phyloP scores from a whole-genome alignment of 371 early-diverging fungal genomes.

The Syncephalastrum monosporum region DNA sequence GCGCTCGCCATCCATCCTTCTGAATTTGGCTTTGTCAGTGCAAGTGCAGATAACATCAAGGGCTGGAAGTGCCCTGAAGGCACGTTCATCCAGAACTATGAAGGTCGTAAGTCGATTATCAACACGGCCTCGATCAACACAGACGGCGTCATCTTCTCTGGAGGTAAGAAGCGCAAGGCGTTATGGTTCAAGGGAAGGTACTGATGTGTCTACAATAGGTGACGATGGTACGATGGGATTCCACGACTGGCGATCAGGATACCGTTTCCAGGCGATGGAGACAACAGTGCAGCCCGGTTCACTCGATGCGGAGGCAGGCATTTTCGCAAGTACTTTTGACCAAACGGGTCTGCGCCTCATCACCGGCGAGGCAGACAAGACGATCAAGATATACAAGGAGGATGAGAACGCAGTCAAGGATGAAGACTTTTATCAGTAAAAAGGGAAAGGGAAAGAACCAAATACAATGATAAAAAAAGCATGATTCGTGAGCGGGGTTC shows the following conservation, averaged over 20 bases:
- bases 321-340: conserved; percentile 95
- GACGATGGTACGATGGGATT: conserved; percentile 95
- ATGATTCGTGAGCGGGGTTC: too few species aligned
- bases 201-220: conserved; percentile 31
- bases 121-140: conserved; percentile 87
- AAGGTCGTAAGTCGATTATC: conserved; percentile 86
- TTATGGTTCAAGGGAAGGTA: neutral
- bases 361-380: conserved; percentile 98
- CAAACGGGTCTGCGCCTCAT: conserved; percentile 90
- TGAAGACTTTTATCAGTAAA: conserved; percentile 36
- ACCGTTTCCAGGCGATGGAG: conserved; percentile 89
- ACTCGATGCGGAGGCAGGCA: conserved; percentile 93
- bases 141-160: conserved; percentile 92
- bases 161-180: conserved; percentile 54
- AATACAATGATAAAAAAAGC: too few species aligned
- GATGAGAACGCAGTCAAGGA: conserved; percentile 63
- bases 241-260: conserved; percentile 96
- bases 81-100: conserved; percentile 91
- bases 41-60: conserved; percentile 90
- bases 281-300: conserved; percentile 93
- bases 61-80: conserved; percentile 96
- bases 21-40: conserved; percentile 94
- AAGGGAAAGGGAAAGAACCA: too few species aligned
- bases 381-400: conserved; percentile 96
- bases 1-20: conserved; percentile 89